phyloP scores from a whole-genome alignment of 2,329 filamentous ascomycete species.

The Exophiala sp. region DNA sequence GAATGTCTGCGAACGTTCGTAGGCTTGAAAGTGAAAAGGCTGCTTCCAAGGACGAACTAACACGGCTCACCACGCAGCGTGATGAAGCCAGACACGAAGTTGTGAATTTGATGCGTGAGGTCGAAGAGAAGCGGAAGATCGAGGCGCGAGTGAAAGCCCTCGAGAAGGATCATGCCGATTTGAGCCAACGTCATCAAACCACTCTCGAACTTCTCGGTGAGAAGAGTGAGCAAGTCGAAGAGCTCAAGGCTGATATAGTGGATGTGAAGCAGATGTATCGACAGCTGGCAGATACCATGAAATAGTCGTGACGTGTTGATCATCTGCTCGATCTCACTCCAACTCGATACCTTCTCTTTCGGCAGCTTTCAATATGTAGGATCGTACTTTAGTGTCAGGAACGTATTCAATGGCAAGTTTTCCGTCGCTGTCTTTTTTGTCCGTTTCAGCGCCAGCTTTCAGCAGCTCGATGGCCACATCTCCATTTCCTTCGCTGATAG shows the following conservation, averaged over 20 bases:
- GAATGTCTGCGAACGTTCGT: conserved; percentile 90
- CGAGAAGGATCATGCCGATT: conserved; percentile 63
- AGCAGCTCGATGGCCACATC: conserved; percentile 80
- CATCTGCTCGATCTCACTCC: conserved; percentile 8
- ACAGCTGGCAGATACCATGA: conserved; percentile 79
- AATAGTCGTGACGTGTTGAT: conserved; percentile 9
- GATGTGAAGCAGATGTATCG: conserved; percentile 97
- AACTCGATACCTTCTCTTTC: conserved; percentile 80
- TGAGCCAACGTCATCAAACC: conserved; percentile 79
- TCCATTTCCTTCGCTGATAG: conserved; percentile 58
- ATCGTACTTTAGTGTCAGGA: conserved; percentile 76
- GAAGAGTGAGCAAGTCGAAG: conserved; percentile 92
- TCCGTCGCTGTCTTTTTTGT: conserved; percentile 71
- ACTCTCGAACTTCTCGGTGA: conserved; percentile 93
- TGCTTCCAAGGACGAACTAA: conserved; percentile 79
- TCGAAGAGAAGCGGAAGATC: conserved; percentile 65
- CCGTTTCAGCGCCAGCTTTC: conserved; percentile 77
- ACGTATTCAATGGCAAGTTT: conserved; percentile 73
- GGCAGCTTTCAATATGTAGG: conserved; percentile 72
- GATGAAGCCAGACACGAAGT: conserved; percentile 91
- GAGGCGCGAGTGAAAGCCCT: conserved; percentile 61
- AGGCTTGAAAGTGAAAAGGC: conserved; percentile 90
- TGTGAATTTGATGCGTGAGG: conserved; percentile 82
- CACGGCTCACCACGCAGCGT: conserved; percentile 74
- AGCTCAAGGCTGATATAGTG: conserved; percentile 79